Conservation (phyloP, 2,329 filamentous ascomycete genomes). For the Clathrospora elynae region DNA sequence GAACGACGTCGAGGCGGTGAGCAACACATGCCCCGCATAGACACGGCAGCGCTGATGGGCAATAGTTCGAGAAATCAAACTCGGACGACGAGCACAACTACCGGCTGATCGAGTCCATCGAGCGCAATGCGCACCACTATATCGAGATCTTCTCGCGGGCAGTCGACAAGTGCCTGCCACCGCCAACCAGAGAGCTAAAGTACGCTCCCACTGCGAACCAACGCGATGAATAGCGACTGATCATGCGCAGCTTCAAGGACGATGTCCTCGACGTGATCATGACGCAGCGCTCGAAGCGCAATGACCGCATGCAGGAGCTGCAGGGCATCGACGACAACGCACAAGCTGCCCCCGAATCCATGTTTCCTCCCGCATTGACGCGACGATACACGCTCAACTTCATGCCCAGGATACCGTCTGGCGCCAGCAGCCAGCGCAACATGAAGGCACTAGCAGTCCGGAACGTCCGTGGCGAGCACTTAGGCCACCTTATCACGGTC, state of each 20-base stretch:
- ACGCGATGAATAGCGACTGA: slow-evolving; percentile 25
- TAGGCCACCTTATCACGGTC: slow-evolving; percentile 91
- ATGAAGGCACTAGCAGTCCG: slow-evolving; percentile 81
- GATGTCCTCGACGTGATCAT: slow-evolving; percentile 97
- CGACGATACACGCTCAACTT: slow-evolving; percentile 95
- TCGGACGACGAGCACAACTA: slow-evolving; percentile 65
- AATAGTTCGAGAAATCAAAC: slow-evolving; percentile 72
- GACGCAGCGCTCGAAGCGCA: slow-evolving; percentile 85
- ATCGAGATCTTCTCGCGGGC: slow-evolving; percentile 89
- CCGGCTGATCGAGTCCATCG: slow-evolving; percentile 80
- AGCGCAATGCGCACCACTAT: slow-evolving; percentile 92
- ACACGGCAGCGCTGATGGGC: slow-evolving; percentile 20
- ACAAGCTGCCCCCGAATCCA: slow-evolving; percentile 71
- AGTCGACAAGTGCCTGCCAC: slow-evolving; percentile 83
- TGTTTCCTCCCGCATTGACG: slow-evolving; percentile 90
- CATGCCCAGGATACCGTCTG: slow-evolving; percentile 80
- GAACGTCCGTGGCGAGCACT: slow-evolving; percentile 88
- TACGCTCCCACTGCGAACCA: slow-evolving; percentile 46
- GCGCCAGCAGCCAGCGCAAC: slow-evolving; percentile 64
- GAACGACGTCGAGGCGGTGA: slow-evolving; percentile 79
- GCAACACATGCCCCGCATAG: slow-evolving; percentile 28
- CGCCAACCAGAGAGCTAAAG: slow-evolving; percentile 76
- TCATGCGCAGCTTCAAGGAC: slow-evolving; percentile 79
- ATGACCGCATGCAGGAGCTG: slow-evolving; percentile 68
- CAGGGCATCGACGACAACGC: slow-evolving; percentile 53